A percentile compares a stretch with the other conserved stretches of the same genome.
These are phyloP conservation scores for Metschnikowia cubensis DNA, from an alignment of 805 yeast genomes.

Conservation along the genomic window DNA sequence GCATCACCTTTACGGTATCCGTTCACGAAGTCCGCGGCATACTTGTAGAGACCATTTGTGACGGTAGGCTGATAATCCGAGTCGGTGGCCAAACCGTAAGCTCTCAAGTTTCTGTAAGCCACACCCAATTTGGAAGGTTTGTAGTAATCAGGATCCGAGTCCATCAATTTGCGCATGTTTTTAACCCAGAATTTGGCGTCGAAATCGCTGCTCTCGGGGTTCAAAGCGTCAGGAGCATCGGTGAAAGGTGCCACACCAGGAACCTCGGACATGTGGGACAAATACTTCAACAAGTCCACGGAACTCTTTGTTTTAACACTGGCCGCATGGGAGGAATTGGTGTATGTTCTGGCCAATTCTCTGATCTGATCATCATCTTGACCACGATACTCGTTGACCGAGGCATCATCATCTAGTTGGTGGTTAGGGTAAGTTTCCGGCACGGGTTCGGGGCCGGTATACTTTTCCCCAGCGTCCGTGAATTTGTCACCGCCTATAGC, in stretches of 20 bases:
- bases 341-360: constrained; percentile 42
- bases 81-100: constrained; percentile 63
- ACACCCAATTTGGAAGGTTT: constrained; percentile 59
- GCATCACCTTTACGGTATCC: constrained; percentile 16
- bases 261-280: constrained; percentile 42
- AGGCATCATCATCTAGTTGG: constrained; percentile 6
- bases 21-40: constrained; percentile 16
- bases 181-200: constrained; percentile 64
- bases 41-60: constrained; percentile 29
- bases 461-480: constrained; percentile 7
- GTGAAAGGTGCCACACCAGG: constrained; percentile 19
- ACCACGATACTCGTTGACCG: constrained; percentile 29
- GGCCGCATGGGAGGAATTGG: constrained; percentile 17
- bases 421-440: constrained; percentile 2
- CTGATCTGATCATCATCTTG: constrained; percentile 36
- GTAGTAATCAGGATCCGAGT: constrained; percentile 57
- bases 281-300: constrained; percentile 30
- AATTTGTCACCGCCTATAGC: constrained; percentile 8
- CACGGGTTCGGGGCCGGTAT: constrained; percentile 10
- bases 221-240: constrained; percentile 29
- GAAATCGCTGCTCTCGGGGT: constrained; percentile 58
- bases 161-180: constrained; percentile 51
- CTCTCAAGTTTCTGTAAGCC: constrained; percentile 55
- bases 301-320: constrained; percentile 16
- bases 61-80: constrained; percentile 64